Evolutionary conservation across 129 eudicot genomes (phyloP), one percentile per base, ranked within the genome.

Genomic region (Arctium minus): DNA sequence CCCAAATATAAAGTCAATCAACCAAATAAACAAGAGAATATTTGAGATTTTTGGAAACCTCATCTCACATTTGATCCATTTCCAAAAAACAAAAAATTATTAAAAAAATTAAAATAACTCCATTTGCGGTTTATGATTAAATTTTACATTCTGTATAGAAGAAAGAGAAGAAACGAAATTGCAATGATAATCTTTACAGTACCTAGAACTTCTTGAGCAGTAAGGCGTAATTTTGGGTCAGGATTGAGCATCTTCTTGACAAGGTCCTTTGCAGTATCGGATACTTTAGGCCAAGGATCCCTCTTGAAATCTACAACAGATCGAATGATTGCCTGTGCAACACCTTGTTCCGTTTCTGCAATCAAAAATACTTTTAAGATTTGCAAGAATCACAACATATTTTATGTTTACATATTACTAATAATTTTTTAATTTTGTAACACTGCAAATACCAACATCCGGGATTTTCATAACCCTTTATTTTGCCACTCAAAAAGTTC

Each of bases 211-310:
- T 87, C 93, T 56, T 93, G 91, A 56, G 96, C 97, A 65, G 97
- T 91, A 78, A 89, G 96, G 27, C 97, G 89, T 80, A 72, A 82
- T 46, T 88, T 89, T 1, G 93, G 93, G 77, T 93, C 96, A 31
- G 97, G 97, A 76, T 93, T 91, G 75, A 93, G 97, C 97, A 93
- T 93, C 79, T 85, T 91, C 82, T 77, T 89, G 17, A 93, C 96
- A 73, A 93, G 93, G 78, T 93, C 97, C 79, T 93, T 93, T 74
- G 97, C 97, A 85, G 77, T 73, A 62, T 91, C 96, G 17, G 97
- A 93, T 38, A 91, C 94, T 79, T 88, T 93, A 8, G 97, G 97
- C 97, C 97, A 93, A 4, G 97, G 97, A 74, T 93, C 97, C 80
- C 96, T 75, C 70, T 85, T 93, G 78, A 93, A 93, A 72, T 93